Evolutionary conservation across 2,329 filamentous ascomycete species (phyloP).

Genomic region (Ophiosphaerella herpotricha): DNA sequence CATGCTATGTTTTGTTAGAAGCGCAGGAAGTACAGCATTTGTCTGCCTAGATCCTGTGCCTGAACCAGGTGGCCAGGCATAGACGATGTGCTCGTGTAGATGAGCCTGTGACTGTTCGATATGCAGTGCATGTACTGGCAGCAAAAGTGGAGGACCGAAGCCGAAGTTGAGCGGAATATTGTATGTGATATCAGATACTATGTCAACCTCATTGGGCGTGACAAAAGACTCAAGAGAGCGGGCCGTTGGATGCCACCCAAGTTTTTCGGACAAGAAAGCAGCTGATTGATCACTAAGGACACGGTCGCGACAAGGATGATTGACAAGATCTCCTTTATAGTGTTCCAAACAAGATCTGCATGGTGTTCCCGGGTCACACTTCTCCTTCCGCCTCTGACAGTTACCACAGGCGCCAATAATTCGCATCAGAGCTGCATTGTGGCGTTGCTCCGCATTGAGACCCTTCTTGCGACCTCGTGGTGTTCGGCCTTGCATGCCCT

Average conservation of each 20-base stretch:
- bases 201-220: conserved; percentile 17
- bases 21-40: conserved; percentile 43
- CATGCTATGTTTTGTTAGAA: conserved; percentile 29
- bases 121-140: conserved; percentile 33
- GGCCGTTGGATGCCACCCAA: conserved; percentile 44
- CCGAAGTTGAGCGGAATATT: conserved; percentile 41
- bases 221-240: conserved; percentile 34
- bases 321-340: conserved; percentile 43
- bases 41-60: conserved; percentile 17
- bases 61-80: conserved; percentile 41
- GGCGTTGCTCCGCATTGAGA: conserved; percentile 40
- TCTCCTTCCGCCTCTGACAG: conserved; percentile 43
- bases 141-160: conserved; percentile 35
- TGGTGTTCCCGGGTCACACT: conserved; percentile 47
- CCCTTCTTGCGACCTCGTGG: conserved; percentile 39
- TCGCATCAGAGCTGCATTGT: conserved; percentile 44
- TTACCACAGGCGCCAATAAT: conserved; percentile 42
- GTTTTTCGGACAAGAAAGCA: conserved; percentile 37
- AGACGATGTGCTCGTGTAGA: conserved; percentile 43
- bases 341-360: conserved; percentile 46
- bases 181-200: conserved; percentile 24
- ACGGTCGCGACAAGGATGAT: conserved; percentile 43
- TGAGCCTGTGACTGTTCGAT: conserved; percentile 21
- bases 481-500: conserved; percentile 31
- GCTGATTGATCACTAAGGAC: conserved; percentile 32